Percentiles rank a stretch among this genome's conserved stretches.
Evolutionary conservation across 768 basidiomycete species (phyloP).

Genomic region (Brasilioporus rufonigricans): DNA sequence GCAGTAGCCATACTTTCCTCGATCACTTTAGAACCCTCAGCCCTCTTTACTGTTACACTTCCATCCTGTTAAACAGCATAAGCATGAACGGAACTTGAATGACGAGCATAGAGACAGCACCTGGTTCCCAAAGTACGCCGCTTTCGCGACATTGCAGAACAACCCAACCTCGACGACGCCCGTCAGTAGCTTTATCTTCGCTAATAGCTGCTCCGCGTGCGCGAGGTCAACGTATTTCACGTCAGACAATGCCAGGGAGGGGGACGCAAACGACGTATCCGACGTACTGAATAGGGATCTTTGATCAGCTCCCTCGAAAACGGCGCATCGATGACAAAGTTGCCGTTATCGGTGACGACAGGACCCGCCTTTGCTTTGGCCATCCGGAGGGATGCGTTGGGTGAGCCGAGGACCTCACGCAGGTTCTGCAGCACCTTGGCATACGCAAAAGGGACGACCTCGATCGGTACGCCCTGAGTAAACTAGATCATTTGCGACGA

Average conservation of each 20-base stretch:
- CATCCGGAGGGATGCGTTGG: constrained; percentile 84
- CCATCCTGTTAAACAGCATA: constrained; percentile 52
- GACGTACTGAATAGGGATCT: constrained; percentile 57
- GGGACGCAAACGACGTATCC: not conserved
- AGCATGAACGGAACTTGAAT: not conserved
- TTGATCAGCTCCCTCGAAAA: constrained; percentile 69
- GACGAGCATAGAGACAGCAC: constrained; percentile 36
- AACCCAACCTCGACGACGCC: constrained; percentile 98
- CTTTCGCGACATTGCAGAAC: constrained; percentile 91
- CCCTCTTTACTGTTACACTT: constrained; percentile 60
- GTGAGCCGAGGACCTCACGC: constrained; percentile 56
- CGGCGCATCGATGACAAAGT: constrained; percentile 96
- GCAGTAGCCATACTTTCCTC: constrained; percentile 17
- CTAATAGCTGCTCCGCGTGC: constrained; percentile 59
- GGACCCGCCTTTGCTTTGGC: constrained; percentile 92
- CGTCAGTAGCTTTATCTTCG: constrained; percentile 87
- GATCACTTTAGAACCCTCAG: constrained; percentile 18
- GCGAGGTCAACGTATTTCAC: no score
- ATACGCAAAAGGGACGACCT: constrained; percentile 96
- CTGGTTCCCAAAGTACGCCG: constrained; percentile 95
- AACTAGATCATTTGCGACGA: constrained; percentile 47
- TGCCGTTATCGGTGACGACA: constrained; percentile 95
- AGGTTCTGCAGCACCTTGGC: constrained; percentile 79
- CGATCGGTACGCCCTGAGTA: constrained; percentile 87
- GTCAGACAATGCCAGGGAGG: not conserved